Base-by-base conservation (phyloP, 371 early-diverging fungal genomes). In the Dinochytrium kinnereticum region DNA sequence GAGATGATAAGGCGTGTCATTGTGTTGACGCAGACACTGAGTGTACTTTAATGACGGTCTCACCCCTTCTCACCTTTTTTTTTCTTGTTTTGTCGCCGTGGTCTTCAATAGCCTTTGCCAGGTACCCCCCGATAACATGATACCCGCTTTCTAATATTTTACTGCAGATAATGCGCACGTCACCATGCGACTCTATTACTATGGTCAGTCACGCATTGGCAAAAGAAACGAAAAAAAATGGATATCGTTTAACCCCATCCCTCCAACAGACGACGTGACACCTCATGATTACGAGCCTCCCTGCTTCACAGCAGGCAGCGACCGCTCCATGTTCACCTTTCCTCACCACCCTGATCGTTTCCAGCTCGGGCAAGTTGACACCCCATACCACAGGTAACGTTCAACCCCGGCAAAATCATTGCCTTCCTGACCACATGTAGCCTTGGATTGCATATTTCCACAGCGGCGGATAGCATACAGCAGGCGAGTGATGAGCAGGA, bases 241-340 rank as follows among this genome's bases (percentile, higher is more conserved):
- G n/a, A n/a, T n/a, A n/a, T n/a, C n/a, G n/a, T n/a, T n/a, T n/a
- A n/a, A 39, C 33, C 19, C n/a, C 19, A 51, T 55, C 72, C 38
- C 28, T 31, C 34, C 19, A 28, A 36, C 26, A 73, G 87, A 87
- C 64, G 71, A 86, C 30, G 69, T 80, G 39, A 85, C 87, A 0
- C 87, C 87, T 7, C 51, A 44, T 31, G 80, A 82, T 26, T 87
- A 87, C 68, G 84, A 87, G 72, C 87, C 87, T 17, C 87, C 85
- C 7, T 70, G 59, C 66, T 87, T 87, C 73, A 65, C 76, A 7
- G 71, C 82, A 21, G 82, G 77, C 13, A 44, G 57, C 19, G 72
- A 78, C 51, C 49, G 68, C 0, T 72, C 76, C 15, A 64, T 72
- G 40, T 81, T 80, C 39, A 68, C 51, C n/a, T 82, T 83, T 51